A percentile compares a stretch with the other conserved stretches of the same genome.
Evolutionary conservation across 257 asterid genomes (phyloP).

Genomic region (Nicotiana paniculata): DNA sequence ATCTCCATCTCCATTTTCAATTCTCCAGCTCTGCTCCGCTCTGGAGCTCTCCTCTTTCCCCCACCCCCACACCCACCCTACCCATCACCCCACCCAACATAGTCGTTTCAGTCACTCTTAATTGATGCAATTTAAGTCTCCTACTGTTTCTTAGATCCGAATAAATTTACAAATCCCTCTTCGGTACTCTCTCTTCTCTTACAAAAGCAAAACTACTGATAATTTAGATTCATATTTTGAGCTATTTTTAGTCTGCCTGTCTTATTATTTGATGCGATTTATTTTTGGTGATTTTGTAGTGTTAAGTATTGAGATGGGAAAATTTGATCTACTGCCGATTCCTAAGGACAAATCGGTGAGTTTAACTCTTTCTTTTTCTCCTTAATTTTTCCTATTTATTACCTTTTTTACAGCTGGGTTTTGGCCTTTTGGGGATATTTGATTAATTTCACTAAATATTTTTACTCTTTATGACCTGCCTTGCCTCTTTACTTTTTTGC

Average conservation of each 20-base stretch:
- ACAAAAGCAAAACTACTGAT: background rate
- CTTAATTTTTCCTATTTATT: background rate
- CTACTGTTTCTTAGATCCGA: constrained; percentile 6
- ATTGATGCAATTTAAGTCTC: background rate
- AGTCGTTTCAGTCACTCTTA: background rate
- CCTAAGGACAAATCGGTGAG: constrained; percentile 81
- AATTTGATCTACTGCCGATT: constrained; percentile 86
- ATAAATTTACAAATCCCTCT: background rate
- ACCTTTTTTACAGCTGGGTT: background rate
- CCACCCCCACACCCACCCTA: background rate
- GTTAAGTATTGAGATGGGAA: constrained; percentile 59
- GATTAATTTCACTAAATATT: background rate
- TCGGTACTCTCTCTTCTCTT: background rate
- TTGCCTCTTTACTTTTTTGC: background rate
- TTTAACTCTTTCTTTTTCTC: background rate
- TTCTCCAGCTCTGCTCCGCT: constrained; percentile 7
- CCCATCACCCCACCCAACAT: background rate
- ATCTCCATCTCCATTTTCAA: background rate
- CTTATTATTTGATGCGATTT: background rate
- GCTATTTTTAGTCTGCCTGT: background rate
- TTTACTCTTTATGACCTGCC: background rate
- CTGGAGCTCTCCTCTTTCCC: background rate
- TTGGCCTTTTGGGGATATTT: background rate
- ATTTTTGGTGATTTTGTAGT: constrained; percentile 20
- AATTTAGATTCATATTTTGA: background rate